Evolutionary conservation across 441 rosid species (phyloP), one percentile per base, ranked within the genome.

Genomic region (Adansonia grandidieri): DNA sequence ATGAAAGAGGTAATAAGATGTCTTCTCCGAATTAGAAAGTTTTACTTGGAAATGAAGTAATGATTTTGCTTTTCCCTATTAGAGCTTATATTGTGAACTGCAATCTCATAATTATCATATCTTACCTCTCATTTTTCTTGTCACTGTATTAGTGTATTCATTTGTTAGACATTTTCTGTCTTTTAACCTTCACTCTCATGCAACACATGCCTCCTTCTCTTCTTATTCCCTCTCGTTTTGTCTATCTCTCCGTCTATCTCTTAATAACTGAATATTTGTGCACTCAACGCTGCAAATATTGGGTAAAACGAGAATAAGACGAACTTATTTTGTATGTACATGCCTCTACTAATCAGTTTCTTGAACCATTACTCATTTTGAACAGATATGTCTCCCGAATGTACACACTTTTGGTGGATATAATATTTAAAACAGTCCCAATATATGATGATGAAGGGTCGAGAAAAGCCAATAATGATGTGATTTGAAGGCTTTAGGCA

Each of bases 401-500:
- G 85, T 77, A 87, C 88, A 2, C 87, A 56, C 77, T 70, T 71
- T 83, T 97, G 82, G 94, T 91, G 37, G 98, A 97, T 69, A 82
- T 87, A 57, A 77, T 93, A 82, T 97, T 97, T 82, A 86, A 83
- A 79, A 97, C 98, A 24, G 71, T 89, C 78, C 84, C 81, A 69
- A 69, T 90, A 24, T 95, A 93, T 72, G 98, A 92, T 81, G 98
- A 97, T 83, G 89, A 89, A 40, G 82, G 85, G 69, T 91, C 97
- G n/a, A 91, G 93, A 84, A 89, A 82, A 81, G 98, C 95, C 50
- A 97, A 95, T 22, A 98, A 95, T 80, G 88, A 89, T 45, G 76
- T 93, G 81, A 88, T 95, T 82, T 83, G 53, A 93, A 88, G 78
- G 81, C 83, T 66, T 81, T 97, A 61, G 82, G 80, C 28, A 89